These are phyloP conservation scores for Cyathus olla DNA, from an alignment of 1,284 basidiomycete species.

Conservation along the genomic window DNA sequence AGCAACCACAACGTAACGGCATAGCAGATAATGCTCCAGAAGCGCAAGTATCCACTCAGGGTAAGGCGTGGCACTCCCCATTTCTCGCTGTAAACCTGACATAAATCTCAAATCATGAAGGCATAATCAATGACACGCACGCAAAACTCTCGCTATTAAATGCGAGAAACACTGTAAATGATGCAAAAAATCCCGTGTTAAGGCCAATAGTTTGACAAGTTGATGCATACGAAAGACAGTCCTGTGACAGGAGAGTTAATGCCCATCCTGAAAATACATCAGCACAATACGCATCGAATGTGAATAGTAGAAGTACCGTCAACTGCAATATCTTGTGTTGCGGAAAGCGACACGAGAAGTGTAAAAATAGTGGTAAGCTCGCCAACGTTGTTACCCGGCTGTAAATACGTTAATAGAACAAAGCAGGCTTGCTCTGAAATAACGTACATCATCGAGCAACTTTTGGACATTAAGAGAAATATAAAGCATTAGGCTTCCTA, in stretches of 20 bases:
- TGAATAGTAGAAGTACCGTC: slow-evolving; percentile 70
- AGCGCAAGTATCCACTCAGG: slow-evolving; percentile 86
- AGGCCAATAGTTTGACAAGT: slow-evolving; percentile 99
- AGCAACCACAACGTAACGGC: slow-evolving; percentile 89
- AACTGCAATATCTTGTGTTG: slow-evolving; percentile 99
- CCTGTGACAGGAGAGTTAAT: slow-evolving; percentile 93
- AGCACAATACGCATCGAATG: slow-evolving; percentile 9
- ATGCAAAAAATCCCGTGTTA: slow-evolving; percentile 96
- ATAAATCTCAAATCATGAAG: slow-evolving; percentile 6
- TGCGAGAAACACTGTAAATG: slow-evolving; percentile 98
- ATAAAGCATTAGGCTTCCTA: slow-evolving; percentile 90
- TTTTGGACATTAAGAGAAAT: slow-evolving; percentile 87
- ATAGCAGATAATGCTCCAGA: slow-evolving; percentile 89
- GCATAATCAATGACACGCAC: slow-evolving; percentile 56
- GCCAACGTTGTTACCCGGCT: slow-evolving; percentile 87
- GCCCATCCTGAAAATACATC: slow-evolving; percentile 83
- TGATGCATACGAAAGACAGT: slow-evolving; percentile 96
- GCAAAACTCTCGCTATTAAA: slow-evolving; percentile 95
- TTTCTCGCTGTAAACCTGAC: slow-evolving; percentile 60
- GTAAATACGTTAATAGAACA: slow-evolving; percentile 9
- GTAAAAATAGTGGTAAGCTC: slow-evolving; percentile 92
- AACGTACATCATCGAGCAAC: slow-evolving; percentile 84
- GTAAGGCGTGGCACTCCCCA: slow-evolving; percentile 91
- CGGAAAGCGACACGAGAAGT: slow-evolving; percentile 93
- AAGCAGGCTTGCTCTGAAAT: not conserved